These are phyloP conservation scores for Metschnikowia aberdeeniae DNA, from an alignment of 805 yeast species.

Conservation along the genomic window DNA sequence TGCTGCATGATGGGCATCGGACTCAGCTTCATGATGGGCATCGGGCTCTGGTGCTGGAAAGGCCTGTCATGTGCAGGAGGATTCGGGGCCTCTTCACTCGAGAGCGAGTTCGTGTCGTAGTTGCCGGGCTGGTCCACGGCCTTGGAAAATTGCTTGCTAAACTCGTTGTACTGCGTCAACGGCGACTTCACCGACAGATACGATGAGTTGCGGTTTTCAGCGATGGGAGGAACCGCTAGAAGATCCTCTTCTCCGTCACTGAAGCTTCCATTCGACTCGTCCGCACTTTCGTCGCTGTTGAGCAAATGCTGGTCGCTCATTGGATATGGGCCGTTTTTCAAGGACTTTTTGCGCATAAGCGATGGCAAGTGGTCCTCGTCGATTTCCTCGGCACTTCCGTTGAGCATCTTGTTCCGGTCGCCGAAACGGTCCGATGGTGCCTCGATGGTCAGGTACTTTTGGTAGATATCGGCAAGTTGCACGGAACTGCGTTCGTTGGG, in stretches of 20 bases:
- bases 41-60: not conserved
- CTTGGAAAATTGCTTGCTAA: slow-evolving; percentile 35
- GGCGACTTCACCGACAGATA: slow-evolving; percentile 41
- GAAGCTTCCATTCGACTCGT: slow-evolving; percentile 22
- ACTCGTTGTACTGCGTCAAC: slow-evolving; percentile 40
- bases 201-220: slow-evolving; percentile 28
- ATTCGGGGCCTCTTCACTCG: slow-evolving; percentile 6
- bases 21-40: slow-evolving; percentile 6
- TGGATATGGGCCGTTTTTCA: slow-evolving; percentile 32
- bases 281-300: slow-evolving; percentile 26
- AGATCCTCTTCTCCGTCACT: slow-evolving; percentile 19
- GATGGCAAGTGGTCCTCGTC: slow-evolving; percentile 34
- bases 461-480: slow-evolving; percentile 42
- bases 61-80: slow-evolving; percentile 10
- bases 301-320: slow-evolving; percentile 35
- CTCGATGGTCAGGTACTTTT: slow-evolving; percentile 36
- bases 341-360: slow-evolving; percentile 25
- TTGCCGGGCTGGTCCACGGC: slow-evolving; percentile 18
- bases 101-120: slow-evolving; percentile 11
- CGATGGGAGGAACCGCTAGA: slow-evolving; percentile 24
- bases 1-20: slow-evolving; percentile 8
- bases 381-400: slow-evolving; percentile 34
- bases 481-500: slow-evolving; percentile 26
- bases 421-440: slow-evolving; percentile 40
- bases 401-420: slow-evolving; percentile 33